Percentiles rank a stretch among this genome's conserved stretches.
Evolutionary conservation across 805 yeast species (phyloP).

Genomic region (Scheffersomyces lignosus): DNA sequence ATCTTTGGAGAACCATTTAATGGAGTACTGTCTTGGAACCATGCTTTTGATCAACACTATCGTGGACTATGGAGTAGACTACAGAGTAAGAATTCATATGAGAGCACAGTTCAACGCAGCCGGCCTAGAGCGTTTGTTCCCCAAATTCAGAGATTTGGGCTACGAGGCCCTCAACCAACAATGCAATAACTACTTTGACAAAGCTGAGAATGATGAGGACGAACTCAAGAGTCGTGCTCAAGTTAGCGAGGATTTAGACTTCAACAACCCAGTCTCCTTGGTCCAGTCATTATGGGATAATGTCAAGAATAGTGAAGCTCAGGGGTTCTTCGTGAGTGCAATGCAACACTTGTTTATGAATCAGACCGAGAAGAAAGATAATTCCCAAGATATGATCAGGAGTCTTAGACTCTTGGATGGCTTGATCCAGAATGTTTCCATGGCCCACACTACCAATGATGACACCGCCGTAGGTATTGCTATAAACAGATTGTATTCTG

Average conservation of each 20-base stretch:
- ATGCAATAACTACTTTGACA: slow-evolving; percentile 58
- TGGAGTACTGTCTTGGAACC: slow-evolving; percentile 72
- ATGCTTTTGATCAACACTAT: slow-evolving; percentile 70
- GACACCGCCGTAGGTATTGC: slow-evolving; percentile 66
- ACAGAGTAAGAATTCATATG: slow-evolving; percentile 52
- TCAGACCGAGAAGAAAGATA: slow-evolving; percentile 50
- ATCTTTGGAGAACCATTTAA: slow-evolving; percentile 59
- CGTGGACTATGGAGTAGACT: slow-evolving; percentile 45
- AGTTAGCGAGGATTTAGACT: slow-evolving; percentile 47
- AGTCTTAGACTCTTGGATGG: slow-evolving; percentile 67
- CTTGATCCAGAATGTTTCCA: slow-evolving; percentile 59
- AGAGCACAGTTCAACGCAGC: slow-evolving; percentile 46
- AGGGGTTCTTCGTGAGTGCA: slow-evolving; percentile 58
- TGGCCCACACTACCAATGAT: slow-evolving; percentile 50
- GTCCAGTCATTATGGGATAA: slow-evolving; percentile 58
- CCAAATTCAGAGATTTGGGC: slow-evolving; percentile 36
- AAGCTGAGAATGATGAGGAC: slow-evolving; percentile 55
- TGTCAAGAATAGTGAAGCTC: slow-evolving; percentile 59
- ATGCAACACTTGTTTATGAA: slow-evolving; percentile 65
- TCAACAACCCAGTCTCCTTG: slow-evolving; percentile 72
- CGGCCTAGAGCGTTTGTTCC: slow-evolving; percentile 19
- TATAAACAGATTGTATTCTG: slow-evolving; percentile 67
- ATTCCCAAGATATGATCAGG: slow-evolving; percentile 43
- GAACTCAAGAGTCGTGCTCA: slow-evolving; percentile 38
- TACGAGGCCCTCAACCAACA: slow-evolving; percentile 65